Evolutionary conservation across 1,284 basidiomycete species (phyloP).

Genomic region (Malassezia brasiliensis): DNA sequence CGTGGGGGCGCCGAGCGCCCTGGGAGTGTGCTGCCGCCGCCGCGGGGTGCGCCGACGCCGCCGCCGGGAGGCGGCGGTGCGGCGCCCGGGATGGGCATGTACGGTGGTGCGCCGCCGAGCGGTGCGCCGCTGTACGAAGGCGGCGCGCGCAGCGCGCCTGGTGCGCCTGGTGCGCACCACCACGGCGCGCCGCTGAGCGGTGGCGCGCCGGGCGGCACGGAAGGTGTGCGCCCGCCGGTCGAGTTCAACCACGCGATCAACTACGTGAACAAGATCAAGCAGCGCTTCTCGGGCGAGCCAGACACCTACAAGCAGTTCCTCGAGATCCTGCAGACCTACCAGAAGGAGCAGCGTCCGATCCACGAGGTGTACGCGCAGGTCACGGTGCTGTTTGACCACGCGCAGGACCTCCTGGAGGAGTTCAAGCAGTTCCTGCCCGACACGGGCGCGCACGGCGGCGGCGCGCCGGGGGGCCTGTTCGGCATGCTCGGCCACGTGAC

Average conservation of each 20-base stretch:
- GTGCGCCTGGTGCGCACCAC: slow-evolving; percentile 1
- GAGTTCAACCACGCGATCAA: slow-evolving; percentile 98
- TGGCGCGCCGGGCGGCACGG: slow-evolving; percentile 14
- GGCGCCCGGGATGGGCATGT: background rate
- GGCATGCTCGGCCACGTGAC: slow-evolving; percentile 49
- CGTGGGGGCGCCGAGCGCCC: background rate
- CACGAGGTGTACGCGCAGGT: slow-evolving; percentile 90
- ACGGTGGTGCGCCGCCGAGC: slow-evolving; percentile 14
- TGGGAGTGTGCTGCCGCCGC: background rate
- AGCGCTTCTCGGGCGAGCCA: slow-evolving; percentile 76
- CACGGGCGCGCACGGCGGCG: slow-evolving; percentile 15
- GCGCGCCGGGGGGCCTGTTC: slow-evolving; percentile 46
- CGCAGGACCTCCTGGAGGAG: slow-evolving; percentile 82
- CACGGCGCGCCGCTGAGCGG: slow-evolving; percentile 4
- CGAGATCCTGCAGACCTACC: slow-evolving; percentile 93
- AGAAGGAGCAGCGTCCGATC: slow-evolving; percentile 80
- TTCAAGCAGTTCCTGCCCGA: slow-evolving; percentile 95
- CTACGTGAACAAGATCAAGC: slow-evolving; percentile 98
- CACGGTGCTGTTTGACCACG: slow-evolving; percentile 79
- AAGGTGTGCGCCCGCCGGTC: slow-evolving; percentile 49
- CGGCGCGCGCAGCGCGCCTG: background rate
- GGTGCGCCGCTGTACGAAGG: background rate
- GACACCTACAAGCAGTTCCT: slow-evolving; percentile 97
- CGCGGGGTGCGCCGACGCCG: background rate
- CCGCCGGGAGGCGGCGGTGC: background rate